These are phyloP conservation scores for Osmanthus fragrans DNA, from an alignment of 257 asterid genomes.

Conservation along the genomic window DNA sequence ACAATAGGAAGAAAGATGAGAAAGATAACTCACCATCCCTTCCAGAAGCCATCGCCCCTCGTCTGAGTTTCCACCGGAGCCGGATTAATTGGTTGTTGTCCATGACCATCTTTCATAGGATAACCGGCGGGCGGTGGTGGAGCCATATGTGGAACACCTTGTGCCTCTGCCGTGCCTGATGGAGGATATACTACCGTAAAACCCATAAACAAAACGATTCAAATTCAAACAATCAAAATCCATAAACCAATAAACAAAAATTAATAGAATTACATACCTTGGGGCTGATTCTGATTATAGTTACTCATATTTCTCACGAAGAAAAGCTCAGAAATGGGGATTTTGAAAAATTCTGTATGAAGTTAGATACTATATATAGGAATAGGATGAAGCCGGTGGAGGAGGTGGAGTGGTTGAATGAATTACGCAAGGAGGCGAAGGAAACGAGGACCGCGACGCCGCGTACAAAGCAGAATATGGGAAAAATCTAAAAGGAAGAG, in stretches of 20 bases:
- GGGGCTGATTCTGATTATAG: conserved; percentile 23
- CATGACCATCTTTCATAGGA: conserved; percentile 42
- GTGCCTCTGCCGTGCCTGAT: conserved; percentile 38
- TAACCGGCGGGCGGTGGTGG: conserved; percentile 53
- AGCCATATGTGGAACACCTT: conserved; percentile 29
- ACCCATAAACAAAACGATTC: not conserved
- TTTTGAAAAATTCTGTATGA: not conserved
- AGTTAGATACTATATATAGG: conserved; percentile 11
- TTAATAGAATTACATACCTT: conserved; percentile 20
- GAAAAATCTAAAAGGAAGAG: conserved; percentile 7
- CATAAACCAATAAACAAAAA: not conserved
- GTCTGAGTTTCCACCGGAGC: conserved; percentile 32
- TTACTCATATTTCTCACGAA: conserved; percentile 27
- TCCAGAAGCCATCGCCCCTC: conserved; percentile 63
- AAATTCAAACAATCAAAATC: not conserved
- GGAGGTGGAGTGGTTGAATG: conserved; percentile 9
- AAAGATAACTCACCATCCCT: conserved; percentile 47
- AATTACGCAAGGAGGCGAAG: conserved; percentile 24
- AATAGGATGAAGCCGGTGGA: not conserved
- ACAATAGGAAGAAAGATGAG: not conserved
- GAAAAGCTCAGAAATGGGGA: too few species aligned
- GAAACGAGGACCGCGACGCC: conserved; percentile 40
- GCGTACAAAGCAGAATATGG: conserved; percentile 35
- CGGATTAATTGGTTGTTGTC: conserved; percentile 8
- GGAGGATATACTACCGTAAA: conserved; percentile 35